A percentile compares a stretch with the other conserved stretches of the same genome.
phyloP scores from a whole-genome alignment of 2,329 filamentous ascomycete species.

The Cercospora zeae-maydis region DNA sequence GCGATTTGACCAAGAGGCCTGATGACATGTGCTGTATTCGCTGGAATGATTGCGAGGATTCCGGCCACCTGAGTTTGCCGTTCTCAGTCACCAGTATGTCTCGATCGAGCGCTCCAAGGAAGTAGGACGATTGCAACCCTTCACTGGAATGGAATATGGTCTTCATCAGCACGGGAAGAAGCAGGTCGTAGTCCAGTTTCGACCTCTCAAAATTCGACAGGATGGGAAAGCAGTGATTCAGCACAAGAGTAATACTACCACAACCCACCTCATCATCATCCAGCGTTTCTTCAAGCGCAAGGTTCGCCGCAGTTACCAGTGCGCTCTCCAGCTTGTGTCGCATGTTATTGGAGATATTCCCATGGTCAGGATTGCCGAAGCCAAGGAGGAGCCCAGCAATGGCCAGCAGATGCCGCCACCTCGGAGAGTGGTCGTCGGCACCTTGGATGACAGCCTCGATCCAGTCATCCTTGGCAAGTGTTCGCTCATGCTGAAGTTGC shows the following conservation, averaged over 20 bases:
- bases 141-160: conserved; percentile 66
- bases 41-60: conserved; percentile 56
- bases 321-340: conserved; percentile 67
- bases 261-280: conserved; percentile 49
- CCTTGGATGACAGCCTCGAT: conserved; percentile 56
- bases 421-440: conserved; percentile 58
- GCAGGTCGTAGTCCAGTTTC: conserved; percentile 60
- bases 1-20: conserved; percentile 60
- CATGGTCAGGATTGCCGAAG: conserved; percentile 62
- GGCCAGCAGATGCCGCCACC: conserved; percentile 83
- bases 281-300: conserved; percentile 62
- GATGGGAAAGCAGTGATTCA: conserved; percentile 73
- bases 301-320: conserved; percentile 69
- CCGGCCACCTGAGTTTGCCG: conserved; percentile 62
- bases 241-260: conserved; percentile 60
- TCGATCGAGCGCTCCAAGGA: conserved; percentile 65
- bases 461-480: conserved; percentile 52
- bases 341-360: conserved; percentile 61
- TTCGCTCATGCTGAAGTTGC: conserved; percentile 32
- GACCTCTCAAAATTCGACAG: conserved; percentile 59
- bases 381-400: conserved; percentile 75
- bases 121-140: conserved; percentile 72
- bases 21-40: conserved; percentile 57
- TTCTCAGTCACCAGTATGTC: conserved; percentile 58
- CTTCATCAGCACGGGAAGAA: conserved; percentile 67